A percentile compares a stretch with the other conserved stretches of the same genome.
Conservation (phyloP, 2,329 filamentous ascomycete genomes). For the Penicillium decumbens region DNA sequence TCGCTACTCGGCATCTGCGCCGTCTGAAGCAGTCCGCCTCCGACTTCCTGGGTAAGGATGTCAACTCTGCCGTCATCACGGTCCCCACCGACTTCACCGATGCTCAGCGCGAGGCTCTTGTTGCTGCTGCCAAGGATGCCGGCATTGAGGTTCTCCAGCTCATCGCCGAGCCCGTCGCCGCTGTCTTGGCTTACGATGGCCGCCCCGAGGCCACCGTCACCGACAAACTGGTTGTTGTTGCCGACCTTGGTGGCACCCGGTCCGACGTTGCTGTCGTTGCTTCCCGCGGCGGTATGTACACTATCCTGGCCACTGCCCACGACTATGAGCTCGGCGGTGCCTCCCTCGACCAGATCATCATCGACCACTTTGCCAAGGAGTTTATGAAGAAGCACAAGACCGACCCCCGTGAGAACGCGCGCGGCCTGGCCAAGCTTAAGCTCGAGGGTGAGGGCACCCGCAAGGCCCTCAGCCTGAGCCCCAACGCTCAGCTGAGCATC, state of each 20-base stretch:
- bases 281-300: constrained; percentile 93
- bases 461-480: constrained; percentile 83
- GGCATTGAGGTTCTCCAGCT: constrained; percentile 87
- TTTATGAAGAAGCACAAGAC: constrained; percentile 95
- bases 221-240: constrained; percentile 89
- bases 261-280: constrained; percentile 88
- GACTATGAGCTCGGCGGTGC: constrained; percentile 90
- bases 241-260: constrained; percentile 86
- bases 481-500: constrained; percentile 84
- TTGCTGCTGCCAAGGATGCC: constrained; percentile 70
- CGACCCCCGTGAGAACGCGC: constrained; percentile 76
- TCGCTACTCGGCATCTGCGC: constrained; percentile 77
- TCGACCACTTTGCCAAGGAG: constrained; percentile 97
- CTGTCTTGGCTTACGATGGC: constrained; percentile 86
- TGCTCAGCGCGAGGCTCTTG: constrained; percentile 76
- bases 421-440: constrained; percentile 84
- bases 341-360: constrained; percentile 81
- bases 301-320: constrained; percentile 84
- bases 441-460: constrained; percentile 86
- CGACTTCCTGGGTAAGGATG: constrained; percentile 86
- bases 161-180: constrained; percentile 84
- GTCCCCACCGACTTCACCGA: constrained; percentile 91
- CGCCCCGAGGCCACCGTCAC: constrained; percentile 66
- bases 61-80: constrained; percentile 91
- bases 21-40: constrained; percentile 77